Evolutionary conservation across 352 stramenopile species (phyloP), one percentile per base, ranked within the genome.

Genomic region (Phytophthora pseudosyringae): DNA sequence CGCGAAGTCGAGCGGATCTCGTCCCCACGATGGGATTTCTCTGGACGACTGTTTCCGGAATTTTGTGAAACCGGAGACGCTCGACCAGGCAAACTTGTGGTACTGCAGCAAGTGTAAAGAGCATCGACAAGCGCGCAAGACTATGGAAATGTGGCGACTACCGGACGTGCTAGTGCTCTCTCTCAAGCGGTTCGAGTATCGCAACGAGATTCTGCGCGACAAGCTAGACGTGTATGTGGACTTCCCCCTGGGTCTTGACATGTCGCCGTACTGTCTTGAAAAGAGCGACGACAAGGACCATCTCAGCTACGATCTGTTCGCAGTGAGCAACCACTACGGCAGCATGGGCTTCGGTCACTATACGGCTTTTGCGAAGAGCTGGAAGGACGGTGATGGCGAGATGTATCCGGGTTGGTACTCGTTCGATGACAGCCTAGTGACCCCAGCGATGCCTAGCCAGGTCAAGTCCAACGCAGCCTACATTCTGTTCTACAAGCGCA

Each of bases 331-430:
- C 59, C 91, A 97, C 74, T 96, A 94, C 46, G 91, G 91, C 38
- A 81, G 79, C 49, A 95, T 95, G 81, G 90, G 85, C 32, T 97
- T 93, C 53, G 91, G 91, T 13, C 91, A 97, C 70, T 97, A 97
- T 69, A 97, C 91, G 12, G 89, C 91, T 26, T 95, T 89, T 59
- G 88, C 81, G 36, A 83, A 81, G 51, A 91, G 78, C 59, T 91
- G 83, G 80, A 73, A 83, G 16, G 75, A 82, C 46, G 72, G 70
- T 15, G 72, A 86, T 51, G 66, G 66, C 39, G 78, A 88, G 50
- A 71, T 77, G 50, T 88, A 80, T 64, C 78, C 81, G 18, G 73
- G 81, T 21, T 96, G 89, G 87, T 95, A 90, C 69, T 87, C 76
- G 15, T 96, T 94, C 58, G 89, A 96, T 55, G 89, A 96, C 62